These are phyloP conservation scores for Myriosclerotinia duriaeana DNA, from an alignment of 2,329 filamentous ascomycete species.

Conservation along the genomic window DNA sequence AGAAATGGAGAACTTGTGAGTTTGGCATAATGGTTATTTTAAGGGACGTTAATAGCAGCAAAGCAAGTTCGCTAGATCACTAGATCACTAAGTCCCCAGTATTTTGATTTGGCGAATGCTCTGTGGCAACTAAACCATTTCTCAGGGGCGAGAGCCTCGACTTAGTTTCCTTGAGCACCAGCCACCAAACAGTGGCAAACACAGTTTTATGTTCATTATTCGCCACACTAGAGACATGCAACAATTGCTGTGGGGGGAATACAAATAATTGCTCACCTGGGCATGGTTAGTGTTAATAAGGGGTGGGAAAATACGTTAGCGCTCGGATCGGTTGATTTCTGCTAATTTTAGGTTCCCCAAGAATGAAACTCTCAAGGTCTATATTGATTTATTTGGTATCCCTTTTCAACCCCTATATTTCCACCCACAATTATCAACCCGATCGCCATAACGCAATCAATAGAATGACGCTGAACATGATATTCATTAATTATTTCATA, in stretches of 20 bases:
- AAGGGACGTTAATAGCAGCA: too few relatives aligned
- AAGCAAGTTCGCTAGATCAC: neutral
- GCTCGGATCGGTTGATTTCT: neutral
- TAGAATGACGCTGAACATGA: neutral
- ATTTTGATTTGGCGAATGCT: neutral
- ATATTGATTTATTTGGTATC: neutral
- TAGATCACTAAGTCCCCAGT: neutral
- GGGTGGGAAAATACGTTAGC: neutral
- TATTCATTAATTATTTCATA: slow-evolving; percentile 44
- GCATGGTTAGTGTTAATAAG: too few relatives aligned
- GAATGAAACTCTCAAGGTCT: neutral
- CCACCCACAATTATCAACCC: neutral
- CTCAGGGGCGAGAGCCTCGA: neutral
- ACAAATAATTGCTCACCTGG: too few relatives aligned
- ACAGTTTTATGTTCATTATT: neutral
- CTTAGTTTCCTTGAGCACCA: neutral
- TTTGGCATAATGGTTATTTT: neutral
- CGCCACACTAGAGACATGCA: neutral
- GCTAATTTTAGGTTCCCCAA: neutral
- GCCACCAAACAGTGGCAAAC: too few relatives aligned
- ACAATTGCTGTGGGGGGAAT: neutral
- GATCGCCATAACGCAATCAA: neutral
- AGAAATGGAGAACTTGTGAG: too few relatives aligned
- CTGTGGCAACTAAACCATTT: too few relatives aligned
- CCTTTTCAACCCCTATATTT: neutral